phyloP scores from a whole-genome alignment of 805 yeast species.

The Myxozyma nipponensis region DNA sequence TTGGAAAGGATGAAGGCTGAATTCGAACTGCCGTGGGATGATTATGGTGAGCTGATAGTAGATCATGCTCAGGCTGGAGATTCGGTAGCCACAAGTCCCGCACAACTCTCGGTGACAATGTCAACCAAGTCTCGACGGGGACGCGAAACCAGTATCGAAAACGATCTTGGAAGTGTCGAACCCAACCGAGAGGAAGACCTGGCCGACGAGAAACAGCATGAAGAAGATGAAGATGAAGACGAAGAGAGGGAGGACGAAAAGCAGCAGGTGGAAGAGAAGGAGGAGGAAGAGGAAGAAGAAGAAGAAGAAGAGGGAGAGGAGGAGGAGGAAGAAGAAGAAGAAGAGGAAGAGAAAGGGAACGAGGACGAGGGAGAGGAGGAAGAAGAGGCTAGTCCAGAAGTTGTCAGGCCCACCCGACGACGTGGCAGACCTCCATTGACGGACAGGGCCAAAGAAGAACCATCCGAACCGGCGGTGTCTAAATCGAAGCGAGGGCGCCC shows the following conservation, averaged over 20 bases:
- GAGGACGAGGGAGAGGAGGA: not conserved
- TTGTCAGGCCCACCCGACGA: slow-evolving; percentile 8
- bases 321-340: not conserved
- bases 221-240: slow-evolving; percentile 11
- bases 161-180: not conserved
- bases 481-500: not conserved
- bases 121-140: not conserved
- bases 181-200: slow-evolving; percentile 8
- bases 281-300: slow-evolving; percentile 21
- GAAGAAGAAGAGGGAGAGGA: not conserved
- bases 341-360: no score
- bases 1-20: slow-evolving; percentile 31
- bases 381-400: not conserved
- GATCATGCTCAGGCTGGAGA: slow-evolving; percentile 38
- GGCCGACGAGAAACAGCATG: slow-evolving; percentile 6
- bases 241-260: slow-evolving; percentile 14
- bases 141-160: not conserved
- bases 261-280: slow-evolving; percentile 15
- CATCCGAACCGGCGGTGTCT: not conserved
- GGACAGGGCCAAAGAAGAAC: not conserved
- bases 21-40: slow-evolving; percentile 45
- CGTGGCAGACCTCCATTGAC: slow-evolving; percentile 4
- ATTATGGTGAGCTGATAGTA: slow-evolving; percentile 44
- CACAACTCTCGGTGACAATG: slow-evolving; percentile 18
- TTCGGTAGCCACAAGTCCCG: slow-evolving; percentile 26